A percentile compares a stretch with the other conserved stretches of the same genome.
Evolutionary conservation across 805 yeast genomes (phyloP).

Genomic region (Hanseniaspora valbyensis): DNA sequence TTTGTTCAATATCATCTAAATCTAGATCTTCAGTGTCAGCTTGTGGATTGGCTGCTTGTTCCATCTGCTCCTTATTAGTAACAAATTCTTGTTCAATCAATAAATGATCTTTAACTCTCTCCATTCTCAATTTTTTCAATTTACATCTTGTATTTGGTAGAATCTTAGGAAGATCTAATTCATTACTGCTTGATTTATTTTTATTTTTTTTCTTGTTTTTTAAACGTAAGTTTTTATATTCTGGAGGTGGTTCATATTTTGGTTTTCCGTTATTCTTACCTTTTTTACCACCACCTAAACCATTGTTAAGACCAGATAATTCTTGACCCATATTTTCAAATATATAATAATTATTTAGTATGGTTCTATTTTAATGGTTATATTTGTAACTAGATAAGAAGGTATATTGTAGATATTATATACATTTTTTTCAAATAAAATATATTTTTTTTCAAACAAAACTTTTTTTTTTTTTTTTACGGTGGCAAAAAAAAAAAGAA

Average conservation of each 20-base stretch:
- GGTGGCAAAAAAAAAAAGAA: neutral
- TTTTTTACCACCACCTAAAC: conserved; percentile 33
- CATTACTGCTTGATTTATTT: conserved; percentile 77
- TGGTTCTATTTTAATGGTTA: neutral
- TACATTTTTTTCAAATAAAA: conserved; percentile 25
- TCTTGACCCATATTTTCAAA: conserved; percentile 32
- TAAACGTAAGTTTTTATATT: conserved; percentile 62
- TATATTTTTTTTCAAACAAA: neutral
- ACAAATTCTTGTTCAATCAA: conserved; percentile 93
- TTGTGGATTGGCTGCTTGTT: neutral
- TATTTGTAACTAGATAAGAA: too few relatives aligned
- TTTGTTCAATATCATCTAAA: conserved; percentile 11
- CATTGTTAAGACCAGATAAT: conserved; percentile 29
- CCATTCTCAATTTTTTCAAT: conserved; percentile 79
- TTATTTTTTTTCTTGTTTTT: conserved; percentile 62
- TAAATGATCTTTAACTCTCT: conserved; percentile 91
- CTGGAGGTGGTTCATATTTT: conserved; percentile 97
- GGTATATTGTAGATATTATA: too few relatives aligned
- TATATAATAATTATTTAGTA: too few relatives aligned
- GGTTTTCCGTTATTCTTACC: conserved; percentile 76
- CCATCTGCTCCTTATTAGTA: conserved; percentile 78
- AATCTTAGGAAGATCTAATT: conserved; percentile 69
- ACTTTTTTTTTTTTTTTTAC: too few relatives aligned
- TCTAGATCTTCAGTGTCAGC: conserved; percentile 8
- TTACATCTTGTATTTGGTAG: conserved; percentile 90